Evolutionary conservation across 768 basidiomycete species (phyloP), one percentile per base, ranked within the genome.

Genomic region (Porpolomopsis calyptriformis): DNA sequence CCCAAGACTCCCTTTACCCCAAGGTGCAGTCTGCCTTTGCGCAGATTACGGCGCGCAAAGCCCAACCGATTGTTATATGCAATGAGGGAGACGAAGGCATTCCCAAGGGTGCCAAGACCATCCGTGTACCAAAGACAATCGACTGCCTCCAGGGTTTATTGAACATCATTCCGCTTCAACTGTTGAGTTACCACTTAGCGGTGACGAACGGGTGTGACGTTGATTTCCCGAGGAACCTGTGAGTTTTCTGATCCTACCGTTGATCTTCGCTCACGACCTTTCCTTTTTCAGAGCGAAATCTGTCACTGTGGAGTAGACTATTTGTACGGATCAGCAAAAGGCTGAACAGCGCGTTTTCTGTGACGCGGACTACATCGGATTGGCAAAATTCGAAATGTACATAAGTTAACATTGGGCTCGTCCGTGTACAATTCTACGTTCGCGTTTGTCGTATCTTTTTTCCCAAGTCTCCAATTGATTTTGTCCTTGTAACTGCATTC

Each of bases 201-300:
- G 82, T 98, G 56, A 85, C 77, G 71, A 91, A 91, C 60, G 96
- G 93, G 25, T 92, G 88, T 53, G 94, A 98, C 61, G 94, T 98
- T 54, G 94, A 99, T 63, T 96, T 96, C 82, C 94, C 94, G 35
- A 75, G 94, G 59, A 97, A 97, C 72, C 69, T 97, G 83, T 88
- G 59, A 57, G 86, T 75, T 40, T 36, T 16, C 7, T 41, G 29
- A 44, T 43, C 12, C 24, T 37, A 47, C 11, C 10, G n/a, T 47
- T 16, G n/a, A 10, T 46, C 19, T 35, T 40, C 23, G 44, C 16
- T 52, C 14, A 46, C 40, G 43, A 52, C 23, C 49, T 52, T 16
- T 57, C 40, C 16, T 33, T 50, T 40, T 39, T 39, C 53, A 84
- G 82, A 68, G 82, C 82, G 47, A 85, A 85, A 60, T 85, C 82